A percentile compares a stretch with the other conserved stretches of the same genome.
Evolutionary conservation across 1,284 basidiomycete genomes (phyloP).

Genomic region (Takashimella tepidaria): DNA sequence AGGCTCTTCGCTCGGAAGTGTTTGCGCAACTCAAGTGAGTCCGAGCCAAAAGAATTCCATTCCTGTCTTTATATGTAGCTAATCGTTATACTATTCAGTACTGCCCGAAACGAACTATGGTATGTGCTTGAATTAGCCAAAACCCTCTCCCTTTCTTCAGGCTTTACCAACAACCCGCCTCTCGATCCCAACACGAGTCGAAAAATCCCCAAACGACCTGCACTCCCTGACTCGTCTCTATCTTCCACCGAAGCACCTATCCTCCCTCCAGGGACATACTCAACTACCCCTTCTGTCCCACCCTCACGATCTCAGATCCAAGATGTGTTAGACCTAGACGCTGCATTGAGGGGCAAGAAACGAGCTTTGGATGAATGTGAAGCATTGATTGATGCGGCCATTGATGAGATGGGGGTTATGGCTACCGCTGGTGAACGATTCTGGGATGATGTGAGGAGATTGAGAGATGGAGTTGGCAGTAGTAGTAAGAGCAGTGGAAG

Average conservation of each 20-base stretch:
- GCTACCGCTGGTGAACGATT: conserved; percentile 29
- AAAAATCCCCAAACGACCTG: neutral
- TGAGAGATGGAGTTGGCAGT: conserved; percentile 21
- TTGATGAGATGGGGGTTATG: conserved; percentile 38
- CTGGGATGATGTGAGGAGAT: conserved; percentile 24
- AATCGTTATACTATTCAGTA: conserved; percentile 16
- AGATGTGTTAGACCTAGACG: conserved; percentile 28
- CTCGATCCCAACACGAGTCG: conserved; percentile 11
- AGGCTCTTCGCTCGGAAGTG: conserved; percentile 30
- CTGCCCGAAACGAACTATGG: conserved; percentile 44
- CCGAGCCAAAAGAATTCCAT: no score
- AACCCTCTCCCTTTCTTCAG: conserved; percentile 24
- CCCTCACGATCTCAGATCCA: conserved; percentile 5
- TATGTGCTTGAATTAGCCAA: conserved; percentile 39
- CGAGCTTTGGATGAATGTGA: conserved; percentile 37
- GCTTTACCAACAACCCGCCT: conserved; percentile 30
- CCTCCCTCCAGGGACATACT: conserved; percentile 30
- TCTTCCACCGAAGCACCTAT: conserved; percentile 26
- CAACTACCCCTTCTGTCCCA: conserved; percentile 14
- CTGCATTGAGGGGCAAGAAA: conserved; percentile 32
- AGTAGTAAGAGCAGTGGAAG: no score
- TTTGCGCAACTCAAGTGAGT: conserved; percentile 36
- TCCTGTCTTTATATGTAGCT: neutral
- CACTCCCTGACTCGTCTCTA: conserved; percentile 1
- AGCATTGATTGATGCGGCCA: conserved; percentile 38